Conservation (phyloP, 2,329 filamentous ascomycete genomes). For the Emergomyces africanus region DNA sequence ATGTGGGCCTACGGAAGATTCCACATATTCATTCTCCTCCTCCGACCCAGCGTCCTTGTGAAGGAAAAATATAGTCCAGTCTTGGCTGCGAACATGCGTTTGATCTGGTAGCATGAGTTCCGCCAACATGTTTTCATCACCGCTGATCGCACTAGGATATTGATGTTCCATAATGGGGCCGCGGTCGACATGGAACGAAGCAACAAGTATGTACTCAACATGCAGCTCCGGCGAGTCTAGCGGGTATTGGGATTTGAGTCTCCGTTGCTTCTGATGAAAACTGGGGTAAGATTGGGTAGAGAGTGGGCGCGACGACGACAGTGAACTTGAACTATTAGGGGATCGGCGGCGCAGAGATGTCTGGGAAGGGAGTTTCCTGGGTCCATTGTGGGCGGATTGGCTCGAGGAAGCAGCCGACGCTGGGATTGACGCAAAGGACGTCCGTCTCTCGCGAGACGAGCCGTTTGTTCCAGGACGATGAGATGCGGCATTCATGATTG, state of each 20-base stretch:
- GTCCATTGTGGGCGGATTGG: slow-evolving; percentile 35
- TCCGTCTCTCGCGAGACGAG: slow-evolving; percentile 30
- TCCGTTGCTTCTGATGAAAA: slow-evolving; percentile 8
- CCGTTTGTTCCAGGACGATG: slow-evolving; percentile 29
- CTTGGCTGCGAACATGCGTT: slow-evolving; percentile 84
- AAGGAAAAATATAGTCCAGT: slow-evolving; percentile 98
- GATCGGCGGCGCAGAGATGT: slow-evolving; percentile 41
- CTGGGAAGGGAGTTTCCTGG: slow-evolving; percentile 47
- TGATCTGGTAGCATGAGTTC: slow-evolving; percentile 98
- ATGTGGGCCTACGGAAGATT: slow-evolving; percentile 34
- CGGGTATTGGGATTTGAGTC: slow-evolving; percentile 62
- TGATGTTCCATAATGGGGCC: slow-evolving; percentile 98
- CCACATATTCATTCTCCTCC: slow-evolving; percentile 55
- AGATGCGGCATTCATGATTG: slow-evolving; percentile 24
- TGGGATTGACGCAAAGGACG: slow-evolving; percentile 52
- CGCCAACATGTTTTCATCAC: slow-evolving; percentile 94
- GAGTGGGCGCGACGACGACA: slow-evolving; percentile 23
- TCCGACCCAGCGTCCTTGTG: slow-evolving; percentile 85
- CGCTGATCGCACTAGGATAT: slow-evolving; percentile 86
- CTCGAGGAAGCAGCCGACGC: slow-evolving; percentile 31
- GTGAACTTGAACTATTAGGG: slow-evolving; percentile 35
- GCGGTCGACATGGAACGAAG: slow-evolving; percentile 92
- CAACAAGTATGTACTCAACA: slow-evolving; percentile 97
- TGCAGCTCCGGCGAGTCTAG: slow-evolving; percentile 69
- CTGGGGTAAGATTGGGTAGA: slow-evolving; percentile 20